Evolutionary conservation across 2,329 filamentous ascomycete species (phyloP).

Genomic region (Diaporthe sp.): DNA sequence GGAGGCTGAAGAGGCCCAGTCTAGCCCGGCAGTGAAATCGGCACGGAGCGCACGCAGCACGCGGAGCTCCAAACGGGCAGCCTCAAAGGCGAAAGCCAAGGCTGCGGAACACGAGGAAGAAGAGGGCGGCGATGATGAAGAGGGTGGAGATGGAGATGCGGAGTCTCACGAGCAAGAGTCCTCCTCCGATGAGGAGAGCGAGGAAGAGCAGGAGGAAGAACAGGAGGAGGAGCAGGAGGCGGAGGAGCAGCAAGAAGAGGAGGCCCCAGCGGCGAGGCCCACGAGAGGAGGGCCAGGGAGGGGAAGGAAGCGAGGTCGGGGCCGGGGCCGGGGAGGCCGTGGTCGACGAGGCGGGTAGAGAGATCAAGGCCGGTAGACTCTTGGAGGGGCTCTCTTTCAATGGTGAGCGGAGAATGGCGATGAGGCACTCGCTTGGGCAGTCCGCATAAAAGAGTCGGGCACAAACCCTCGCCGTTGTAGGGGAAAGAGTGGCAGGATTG

Average conservation of each 20-base stretch:
- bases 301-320: constrained; percentile 50
- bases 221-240: constrained; percentile 24
- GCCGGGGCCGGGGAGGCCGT: constrained; percentile 45
- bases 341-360: constrained; percentile 31
- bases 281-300: constrained; percentile 51
- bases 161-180: constrained; percentile 51
- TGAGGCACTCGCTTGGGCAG: background rate
- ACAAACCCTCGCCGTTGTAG: background rate
- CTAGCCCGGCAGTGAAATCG: constrained; percentile 55
- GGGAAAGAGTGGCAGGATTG: background rate
- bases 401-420: background rate
- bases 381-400: background rate
- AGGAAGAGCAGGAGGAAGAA: constrained; percentile 47
- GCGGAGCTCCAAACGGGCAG: constrained; percentile 58
- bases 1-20: constrained; percentile 49
- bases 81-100: constrained; percentile 53
- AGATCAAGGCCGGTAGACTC: background rate
- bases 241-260: constrained; percentile 48
- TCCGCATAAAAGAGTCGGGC: background rate
- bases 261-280: constrained; percentile 53
- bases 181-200: constrained; percentile 37
- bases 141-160: constrained; percentile 52
- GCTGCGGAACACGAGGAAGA: constrained; percentile 49
- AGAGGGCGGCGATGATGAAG: constrained; percentile 48
- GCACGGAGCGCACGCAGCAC: constrained; percentile 52